Evolutionary conservation across 1,284 basidiomycete species (phyloP), one percentile per base, ranked within the genome.

Genomic region (Ganoderma lucidum): DNA sequence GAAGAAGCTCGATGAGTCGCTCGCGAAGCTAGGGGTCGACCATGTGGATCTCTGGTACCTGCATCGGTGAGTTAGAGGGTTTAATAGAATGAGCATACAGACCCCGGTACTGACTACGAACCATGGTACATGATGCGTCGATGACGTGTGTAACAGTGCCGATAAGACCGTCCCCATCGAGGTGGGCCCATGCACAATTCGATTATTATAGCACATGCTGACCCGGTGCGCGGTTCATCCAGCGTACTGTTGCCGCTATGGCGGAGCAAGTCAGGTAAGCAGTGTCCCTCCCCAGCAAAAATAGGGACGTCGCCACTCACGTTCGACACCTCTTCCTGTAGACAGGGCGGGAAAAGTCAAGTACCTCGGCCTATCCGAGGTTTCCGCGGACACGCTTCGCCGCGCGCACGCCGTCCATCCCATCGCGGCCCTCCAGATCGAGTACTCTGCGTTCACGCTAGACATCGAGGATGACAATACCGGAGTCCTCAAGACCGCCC

Each of bases 351-450:
- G 84, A 6, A 84, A 83, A 69, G 77, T 82, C 62, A 81, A 79
- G 59, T 81, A 82, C 73, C 73, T 85, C 41, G 84, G 84, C 14
- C 71, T 86, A 35, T 85, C 82, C 68, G 86, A 87, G 72, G 81
- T 81, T 62, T 82, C 80, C 0, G 81, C 80, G 5, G 35, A 80
- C 70, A 83, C 83, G 0, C 77, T 87, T 12, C 79, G 83, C 17
- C 81, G 84, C 42, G 87, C 86, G 1, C 79, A 82, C 69, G 77
- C 77, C 19, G 76, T 81, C 9, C 79, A 80, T 44, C 81, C 80
- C n/a, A 80, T 87, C 61, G 74, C 81, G 2, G 83, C 81, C 1
- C 74, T 86, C 19, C 82, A 87, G 70, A 75, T 84, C 59, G 85
- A 87, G 69, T 82, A 80, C 72, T 83, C 81, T n/a, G 82, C 85